A percentile compares a stretch with the other conserved stretches of the same genome.
Conservation (phyloP, 176 grass and related monocot species). For the Aegilops longissima region DNA sequence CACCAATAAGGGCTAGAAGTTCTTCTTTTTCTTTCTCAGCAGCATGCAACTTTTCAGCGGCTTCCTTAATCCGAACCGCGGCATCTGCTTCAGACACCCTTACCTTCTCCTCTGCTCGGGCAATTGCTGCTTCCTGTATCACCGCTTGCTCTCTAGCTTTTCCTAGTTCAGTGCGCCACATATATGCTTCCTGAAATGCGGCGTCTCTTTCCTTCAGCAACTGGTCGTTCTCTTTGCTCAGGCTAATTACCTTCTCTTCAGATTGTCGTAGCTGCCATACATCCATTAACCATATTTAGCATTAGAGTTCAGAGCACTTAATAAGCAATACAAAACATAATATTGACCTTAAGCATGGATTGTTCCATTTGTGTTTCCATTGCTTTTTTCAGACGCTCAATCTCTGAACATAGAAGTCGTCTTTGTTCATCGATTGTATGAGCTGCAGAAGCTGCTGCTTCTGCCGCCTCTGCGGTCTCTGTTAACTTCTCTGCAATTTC, state of each 20-base stretch:
- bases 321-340: not conserved
- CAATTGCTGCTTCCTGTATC: slow-evolving; percentile 85
- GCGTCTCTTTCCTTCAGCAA: slow-evolving; percentile 85
- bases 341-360: slow-evolving; percentile 62
- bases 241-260: slow-evolving; percentile 72
- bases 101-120: slow-evolving; percentile 79
- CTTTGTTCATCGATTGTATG: slow-evolving; percentile 81
- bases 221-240: slow-evolving; percentile 73
- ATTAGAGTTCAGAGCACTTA: slow-evolving; percentile 1
- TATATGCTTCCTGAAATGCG: slow-evolving; percentile 74
- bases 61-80: slow-evolving; percentile 61
- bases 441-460: slow-evolving; percentile 82
- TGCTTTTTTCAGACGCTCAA: slow-evolving; percentile 64
- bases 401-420: slow-evolving; percentile 59
- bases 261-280: slow-evolving; percentile 64
- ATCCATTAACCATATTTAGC: slow-evolving; percentile 20
- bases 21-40: slow-evolving; percentile 76
- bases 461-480: slow-evolving; percentile 83
- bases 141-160: slow-evolving; percentile 91
- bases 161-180: slow-evolving; percentile 94
- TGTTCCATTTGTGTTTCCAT: slow-evolving; percentile 66
- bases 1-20: slow-evolving; percentile 61
- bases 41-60: slow-evolving; percentile 54
- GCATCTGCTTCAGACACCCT: slow-evolving; percentile 66
- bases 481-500: slow-evolving; percentile 90